Evolutionary conservation across 345 rosid genomes (phyloP).

Genomic region (Eutrema yunnanense): DNA sequence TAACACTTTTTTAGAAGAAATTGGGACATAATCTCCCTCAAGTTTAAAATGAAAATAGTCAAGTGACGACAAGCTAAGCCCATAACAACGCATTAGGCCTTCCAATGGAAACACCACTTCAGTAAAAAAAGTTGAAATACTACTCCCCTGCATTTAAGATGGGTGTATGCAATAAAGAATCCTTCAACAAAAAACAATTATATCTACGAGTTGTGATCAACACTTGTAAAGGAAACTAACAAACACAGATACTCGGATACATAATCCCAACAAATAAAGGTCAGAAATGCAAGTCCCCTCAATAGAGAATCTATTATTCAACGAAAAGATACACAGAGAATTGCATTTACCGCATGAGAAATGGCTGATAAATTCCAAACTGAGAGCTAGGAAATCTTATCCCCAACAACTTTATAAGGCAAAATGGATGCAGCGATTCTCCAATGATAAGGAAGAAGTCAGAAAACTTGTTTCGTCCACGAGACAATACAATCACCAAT

Average conservation of each 20-base stretch:
- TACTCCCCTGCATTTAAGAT: conserved; percentile 22
- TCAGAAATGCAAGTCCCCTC: not conserved
- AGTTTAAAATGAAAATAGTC: not conserved
- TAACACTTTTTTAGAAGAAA: not conserved
- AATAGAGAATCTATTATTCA: not conserved
- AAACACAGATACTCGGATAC: not conserved
- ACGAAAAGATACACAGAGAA: not conserved
- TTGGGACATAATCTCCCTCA: not conserved
- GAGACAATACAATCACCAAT: conserved; percentile 11
- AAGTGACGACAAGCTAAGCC: not conserved
- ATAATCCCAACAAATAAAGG: not conserved
- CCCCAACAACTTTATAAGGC: not conserved
- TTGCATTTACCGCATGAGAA: not conserved
- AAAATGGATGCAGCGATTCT: not conserved
- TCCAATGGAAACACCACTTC: conserved; percentile 7
- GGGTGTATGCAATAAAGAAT: not conserved
- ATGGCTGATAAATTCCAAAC: not conserved
- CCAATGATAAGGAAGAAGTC: not conserved
- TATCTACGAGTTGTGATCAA: not conserved
- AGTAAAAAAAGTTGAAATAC: conserved; percentile 12
- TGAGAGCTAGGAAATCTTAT: not conserved
- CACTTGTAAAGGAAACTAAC: not conserved
- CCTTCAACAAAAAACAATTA: not conserved
- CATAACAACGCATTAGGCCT: conserved; percentile 2
- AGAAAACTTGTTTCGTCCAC: not conserved